Percentiles rank a stretch among this genome's conserved stretches.
phyloP scores from a whole-genome alignment of 2,329 filamentous ascomycete species.

The Phoma sp. region DNA sequence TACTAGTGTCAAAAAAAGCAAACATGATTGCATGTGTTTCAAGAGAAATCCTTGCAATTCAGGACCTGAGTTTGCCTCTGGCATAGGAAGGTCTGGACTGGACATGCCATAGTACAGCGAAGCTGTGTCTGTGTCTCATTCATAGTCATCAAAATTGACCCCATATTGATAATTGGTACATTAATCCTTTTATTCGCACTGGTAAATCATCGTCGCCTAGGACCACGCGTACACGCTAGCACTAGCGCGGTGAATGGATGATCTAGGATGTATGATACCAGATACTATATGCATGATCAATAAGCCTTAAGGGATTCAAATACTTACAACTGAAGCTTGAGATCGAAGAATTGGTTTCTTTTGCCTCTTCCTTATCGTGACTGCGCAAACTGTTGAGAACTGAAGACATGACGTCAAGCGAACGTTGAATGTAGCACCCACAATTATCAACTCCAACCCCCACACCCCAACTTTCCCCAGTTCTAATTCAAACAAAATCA shows the following conservation, averaged over 20 bases:
- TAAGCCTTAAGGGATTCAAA: neutral
- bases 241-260: slow-evolving; percentile 6
- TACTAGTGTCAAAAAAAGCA: no score
- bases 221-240: neutral
- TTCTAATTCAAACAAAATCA: neutral
- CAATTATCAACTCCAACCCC: neutral
- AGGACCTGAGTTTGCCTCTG: no score
- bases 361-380: neutral
- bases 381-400: slow-evolving; percentile 2
- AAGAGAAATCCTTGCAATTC: no score
- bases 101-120: no score
- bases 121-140: no score
- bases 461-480: neutral
- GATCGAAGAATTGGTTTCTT: neutral
- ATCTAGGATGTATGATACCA: neutral
- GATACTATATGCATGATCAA: neutral
- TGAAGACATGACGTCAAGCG: slow-evolving; percentile 38
- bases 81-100: no score
- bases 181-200: no score
- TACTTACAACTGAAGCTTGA: neutral
- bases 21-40: no score
- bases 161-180: no score
- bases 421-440: slow-evolving; percentile 19
- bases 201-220: no score
- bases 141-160: no score